Evolutionary conservation across 2,329 filamentous ascomycete genomes (phyloP).

Genomic region (Bipolaris gigantea): DNA sequence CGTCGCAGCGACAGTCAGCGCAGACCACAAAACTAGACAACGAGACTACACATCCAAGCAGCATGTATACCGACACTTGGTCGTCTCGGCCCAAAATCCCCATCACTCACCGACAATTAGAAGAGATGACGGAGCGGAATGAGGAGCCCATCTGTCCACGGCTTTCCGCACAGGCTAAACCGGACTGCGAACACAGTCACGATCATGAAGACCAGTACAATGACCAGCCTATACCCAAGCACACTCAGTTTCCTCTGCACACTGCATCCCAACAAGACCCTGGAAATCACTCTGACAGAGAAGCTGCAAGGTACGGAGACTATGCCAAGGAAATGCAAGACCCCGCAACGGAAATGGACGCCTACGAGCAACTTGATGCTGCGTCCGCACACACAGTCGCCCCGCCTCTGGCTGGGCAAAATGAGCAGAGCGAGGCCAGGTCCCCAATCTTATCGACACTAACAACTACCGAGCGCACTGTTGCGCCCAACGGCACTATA

Average conservation of each 20-base stretch:
- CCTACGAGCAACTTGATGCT: conserved; percentile 53
- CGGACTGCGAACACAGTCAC: conserved; percentile 38
- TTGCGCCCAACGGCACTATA: conserved; percentile 59
- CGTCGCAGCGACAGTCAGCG: conserved; percentile 1
- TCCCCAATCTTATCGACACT: conserved; percentile 56
- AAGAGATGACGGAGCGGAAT: conserved; percentile 2
- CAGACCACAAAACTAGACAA: not conserved
- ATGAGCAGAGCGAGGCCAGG: conserved; percentile 20
- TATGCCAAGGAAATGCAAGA: not conserved
- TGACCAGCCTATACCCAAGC: conserved; percentile 36
- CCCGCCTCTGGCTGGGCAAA: conserved; percentile 14
- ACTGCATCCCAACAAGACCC: conserved; percentile 1
- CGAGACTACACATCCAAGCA: conserved; percentile 6
- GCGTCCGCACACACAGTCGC: not conserved
- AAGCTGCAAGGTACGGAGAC: not conserved
- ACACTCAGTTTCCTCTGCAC: conserved; percentile 9
- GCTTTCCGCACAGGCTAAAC: conserved; percentile 28
- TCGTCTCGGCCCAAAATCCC: not conserved
- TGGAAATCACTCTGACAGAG: not conserved
- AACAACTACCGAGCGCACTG: conserved; percentile 59
- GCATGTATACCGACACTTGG: conserved; percentile 4
- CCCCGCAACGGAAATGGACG: conserved; percentile 53
- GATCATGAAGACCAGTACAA: conserved; percentile 41
- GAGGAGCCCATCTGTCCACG: not conserved
- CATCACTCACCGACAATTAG: conserved; percentile 7